Conservation (phyloP, 768 basidiomycete species). For the Auriscalpium orientale region DNA sequence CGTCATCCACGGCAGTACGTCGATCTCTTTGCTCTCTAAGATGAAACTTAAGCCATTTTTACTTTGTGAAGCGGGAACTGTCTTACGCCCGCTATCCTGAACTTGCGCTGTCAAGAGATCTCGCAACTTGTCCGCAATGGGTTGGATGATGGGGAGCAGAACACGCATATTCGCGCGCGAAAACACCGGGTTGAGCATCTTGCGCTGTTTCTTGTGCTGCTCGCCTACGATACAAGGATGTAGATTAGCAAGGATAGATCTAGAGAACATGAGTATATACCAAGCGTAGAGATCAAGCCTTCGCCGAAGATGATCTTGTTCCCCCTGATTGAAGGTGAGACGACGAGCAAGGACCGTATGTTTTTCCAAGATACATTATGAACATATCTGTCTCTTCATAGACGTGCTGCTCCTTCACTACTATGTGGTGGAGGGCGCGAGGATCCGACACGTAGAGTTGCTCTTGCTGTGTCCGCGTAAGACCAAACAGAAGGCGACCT, state of each 20-base stretch:
- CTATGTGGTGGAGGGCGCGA: slow-evolving; percentile 8
- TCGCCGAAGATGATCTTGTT: not conserved
- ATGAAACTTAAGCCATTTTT: not conserved
- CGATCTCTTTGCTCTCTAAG: slow-evolving; percentile 6
- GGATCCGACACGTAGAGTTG: slow-evolving; percentile 18
- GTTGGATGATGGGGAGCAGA: slow-evolving; percentile 15
- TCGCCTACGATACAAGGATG: slow-evolving; percentile 13
- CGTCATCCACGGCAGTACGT: slow-evolving; percentile 14
- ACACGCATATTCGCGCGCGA: slow-evolving; percentile 14
- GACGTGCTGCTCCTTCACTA: not conserved
- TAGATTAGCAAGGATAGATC: not conserved
- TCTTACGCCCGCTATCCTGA: too few relatives aligned
- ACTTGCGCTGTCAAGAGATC: not conserved
- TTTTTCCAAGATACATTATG: not conserved
- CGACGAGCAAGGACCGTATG: too few relatives aligned
- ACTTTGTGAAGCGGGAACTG: too few relatives aligned
- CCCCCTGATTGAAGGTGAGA: not conserved
- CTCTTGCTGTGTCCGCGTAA: slow-evolving; percentile 1
- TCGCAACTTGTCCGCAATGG: slow-evolving; percentile 7
- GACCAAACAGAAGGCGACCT: not conserved
- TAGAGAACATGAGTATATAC: not conserved
- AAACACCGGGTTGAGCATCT: slow-evolving; percentile 14
- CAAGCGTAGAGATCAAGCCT: not conserved
- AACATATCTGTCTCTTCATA: not conserved
- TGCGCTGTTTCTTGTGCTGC: slow-evolving; percentile 2